Evolutionary conservation across 2,329 filamentous ascomycete genomes (phyloP), one percentile per base, ranked within the genome.

Genomic region (Cercospora brassicicola): DNA sequence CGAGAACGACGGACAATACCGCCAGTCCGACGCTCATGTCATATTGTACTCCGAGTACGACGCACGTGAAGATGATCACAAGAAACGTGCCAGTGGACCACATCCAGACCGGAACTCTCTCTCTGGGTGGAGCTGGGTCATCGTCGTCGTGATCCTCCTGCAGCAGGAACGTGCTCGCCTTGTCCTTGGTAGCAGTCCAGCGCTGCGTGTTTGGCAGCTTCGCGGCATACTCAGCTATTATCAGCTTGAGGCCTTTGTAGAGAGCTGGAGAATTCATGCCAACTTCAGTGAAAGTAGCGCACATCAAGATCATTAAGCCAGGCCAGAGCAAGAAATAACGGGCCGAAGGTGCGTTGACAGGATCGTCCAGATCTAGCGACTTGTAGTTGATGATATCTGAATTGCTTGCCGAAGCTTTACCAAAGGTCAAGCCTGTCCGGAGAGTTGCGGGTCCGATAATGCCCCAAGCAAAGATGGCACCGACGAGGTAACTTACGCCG

Each of bases 361-460:
- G 59, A 23, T 62, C 59, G 9, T 62, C 26, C 26, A 62, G 59
- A 65, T 69, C 73, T 39, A 82, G 76, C 4, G 78, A 79, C 39
- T 71, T 75, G 69, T 79, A 82, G 33, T 65, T 77, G 61, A 76
- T 74, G 62, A 79, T 79, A 20, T 77, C 77, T 20, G 78, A 53
- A 78, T 72, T 6, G 77, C 75, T 23, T 74, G 66, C 23, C 23
- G 59, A 62, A 15, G 56, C 30, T 13, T 70, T 75, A 76, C 85
- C 74, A 81, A 82, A 80, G 72, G 84, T 78, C 76, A 71, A 79
- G 67, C 83, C 83, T 67, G 84, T 82, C 72, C 82, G 79, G 1
- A 88, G 84, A 8, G 88, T 82, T 11, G 81, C 72, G 20, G 86
- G 86, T 1, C 85, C 86, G 66, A 88, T 86, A 67, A 88, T 78